These are phyloP conservation scores for Sporothrix brasiliensis DNA, from an alignment of 2,329 filamentous ascomycete species.

Conservation along the genomic window DNA sequence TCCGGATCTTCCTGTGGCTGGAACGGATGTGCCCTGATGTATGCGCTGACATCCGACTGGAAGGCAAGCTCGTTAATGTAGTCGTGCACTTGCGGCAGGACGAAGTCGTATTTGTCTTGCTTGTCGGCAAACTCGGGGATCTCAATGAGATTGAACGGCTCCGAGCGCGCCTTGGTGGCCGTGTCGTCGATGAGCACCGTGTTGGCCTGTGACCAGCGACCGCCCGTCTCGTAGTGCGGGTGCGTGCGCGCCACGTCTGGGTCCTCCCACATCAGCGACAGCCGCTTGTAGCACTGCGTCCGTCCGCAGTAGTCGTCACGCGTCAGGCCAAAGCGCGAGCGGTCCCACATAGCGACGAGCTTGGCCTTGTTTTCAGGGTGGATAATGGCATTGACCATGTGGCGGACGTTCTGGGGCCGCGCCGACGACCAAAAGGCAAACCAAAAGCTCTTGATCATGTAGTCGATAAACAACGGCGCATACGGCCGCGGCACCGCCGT, in stretches of 20 bases:
- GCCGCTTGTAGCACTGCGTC: conserved; percentile 87
- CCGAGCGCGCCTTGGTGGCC: conserved; percentile 73
- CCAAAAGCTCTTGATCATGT: conserved; percentile 72
- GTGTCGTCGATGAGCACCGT: conserved; percentile 91
- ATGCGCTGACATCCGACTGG: conserved; percentile 65
- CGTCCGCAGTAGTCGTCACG: conserved; percentile 65
- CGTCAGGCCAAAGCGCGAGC: conserved; percentile 73
- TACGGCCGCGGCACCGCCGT: conserved; percentile 68
- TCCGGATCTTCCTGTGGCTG: neutral
- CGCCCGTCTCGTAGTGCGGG: conserved; percentile 43
- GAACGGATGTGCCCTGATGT: conserved; percentile 58
- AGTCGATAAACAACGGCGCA: conserved; percentile 68
- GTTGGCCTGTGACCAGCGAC: conserved; percentile 75
- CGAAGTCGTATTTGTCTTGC: conserved; percentile 45
- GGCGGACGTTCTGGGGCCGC: conserved; percentile 68
- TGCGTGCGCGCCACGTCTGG: conserved; percentile 49
- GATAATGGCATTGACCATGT: conserved; percentile 69
- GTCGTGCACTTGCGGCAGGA: conserved; percentile 63
- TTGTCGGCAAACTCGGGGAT: conserved; percentile 74
- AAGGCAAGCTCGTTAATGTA: conserved; percentile 60
- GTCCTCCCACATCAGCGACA: conserved; percentile 71
- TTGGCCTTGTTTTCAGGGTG: conserved; percentile 36
- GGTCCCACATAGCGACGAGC: conserved; percentile 74
- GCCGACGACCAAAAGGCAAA: conserved; percentile 94
- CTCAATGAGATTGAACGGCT: conserved; percentile 80